Evolutionary conservation across 2,329 filamentous ascomycete species (phyloP), one percentile per base, ranked within the genome.

Genomic region (Pseudocercospora crystallina): DNA sequence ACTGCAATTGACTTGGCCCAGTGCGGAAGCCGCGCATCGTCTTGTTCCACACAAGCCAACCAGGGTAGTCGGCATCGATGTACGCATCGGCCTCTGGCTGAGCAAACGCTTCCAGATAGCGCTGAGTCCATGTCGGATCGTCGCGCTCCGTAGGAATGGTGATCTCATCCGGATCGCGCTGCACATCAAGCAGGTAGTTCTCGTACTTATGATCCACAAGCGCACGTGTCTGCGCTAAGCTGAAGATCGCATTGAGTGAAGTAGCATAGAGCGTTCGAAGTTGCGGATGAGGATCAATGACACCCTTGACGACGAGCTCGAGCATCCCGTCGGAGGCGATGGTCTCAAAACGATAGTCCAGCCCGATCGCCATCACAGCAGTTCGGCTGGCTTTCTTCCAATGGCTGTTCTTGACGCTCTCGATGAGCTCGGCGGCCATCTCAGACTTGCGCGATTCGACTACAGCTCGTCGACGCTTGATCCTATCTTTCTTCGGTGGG

Each of bases 381-480:
- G 91, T 95, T 26, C 92, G 81, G 43, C 85, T 90, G 5, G 92
- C 92, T 61, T 96, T 91, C 75, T 96, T 97, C 94, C 94, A 99
- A 66, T 99, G 95, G 0, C 90, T 89, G 2, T 82, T 82, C 62
- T 83, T 85, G 1, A 90, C 88, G 53, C 86, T 75, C 52, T 87
- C 82, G 3, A 91, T 86, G 30, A 99, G 77, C 67, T 97, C 90
- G 47, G 89, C 76, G 0, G 91, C 89, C 20, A 99, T 74, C 3
- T 82, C 80, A 0, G 84, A 77, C 73, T 99, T 99, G 73, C 88
- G 90, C 47, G 80, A 77, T 69, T 99, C 94, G 4, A 97, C 90
- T 53, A 82, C 81, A 44, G 76, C 77, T 51, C 91, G 82, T 49
- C 92, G 87, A 57, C 84, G 82, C 50, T 86, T 73, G 59, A 99